Conservation (phyloP, 2,329 filamentous ascomycete species). For the Leptodontidium sp. region DNA sequence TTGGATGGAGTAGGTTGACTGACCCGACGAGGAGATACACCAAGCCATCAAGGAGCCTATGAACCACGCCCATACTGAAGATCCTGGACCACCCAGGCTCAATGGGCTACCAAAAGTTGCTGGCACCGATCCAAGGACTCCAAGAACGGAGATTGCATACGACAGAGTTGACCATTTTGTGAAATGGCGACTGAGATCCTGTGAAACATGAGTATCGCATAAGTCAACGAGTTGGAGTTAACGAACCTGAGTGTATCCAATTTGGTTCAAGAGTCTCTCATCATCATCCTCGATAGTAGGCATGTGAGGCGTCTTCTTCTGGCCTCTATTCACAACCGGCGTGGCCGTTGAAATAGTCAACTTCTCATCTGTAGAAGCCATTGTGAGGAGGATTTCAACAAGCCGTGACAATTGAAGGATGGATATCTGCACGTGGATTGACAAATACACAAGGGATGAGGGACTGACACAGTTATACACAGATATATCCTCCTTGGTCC, state of each 20-base stretch:
- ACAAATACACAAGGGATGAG: neutral
- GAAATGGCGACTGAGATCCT: constrained; percentile 70
- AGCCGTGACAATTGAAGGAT: neutral
- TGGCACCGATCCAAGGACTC: constrained; percentile 70
- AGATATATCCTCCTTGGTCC: neutral
- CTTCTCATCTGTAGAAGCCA: constrained; percentile 31
- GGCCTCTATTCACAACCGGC: neutral
- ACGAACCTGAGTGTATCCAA: constrained; percentile 68
- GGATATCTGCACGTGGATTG: neutral
- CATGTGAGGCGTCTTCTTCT: constrained; percentile 45
- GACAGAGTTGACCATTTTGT: constrained; percentile 73
- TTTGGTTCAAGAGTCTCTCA: constrained; percentile 65
- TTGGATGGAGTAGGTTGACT: neutral
- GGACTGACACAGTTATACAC: constrained; percentile 8
- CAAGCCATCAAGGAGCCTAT: constrained; percentile 70
- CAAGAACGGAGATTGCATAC: constrained; percentile 71
- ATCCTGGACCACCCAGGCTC: constrained; percentile 66
- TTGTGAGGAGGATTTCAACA: constrained; percentile 16
- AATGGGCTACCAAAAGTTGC: constrained; percentile 68
- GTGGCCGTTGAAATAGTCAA: neutral
- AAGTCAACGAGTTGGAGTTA: neutral
- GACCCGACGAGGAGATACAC: constrained; percentile 67
- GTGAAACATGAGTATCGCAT: constrained; percentile 1
- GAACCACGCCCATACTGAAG: constrained; percentile 72
- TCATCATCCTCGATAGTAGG: constrained; percentile 64